These are phyloP conservation scores for Coemansia guatemalensis DNA, from an alignment of 192 early-diverging fungal genomes.

Conservation along the genomic window DNA sequence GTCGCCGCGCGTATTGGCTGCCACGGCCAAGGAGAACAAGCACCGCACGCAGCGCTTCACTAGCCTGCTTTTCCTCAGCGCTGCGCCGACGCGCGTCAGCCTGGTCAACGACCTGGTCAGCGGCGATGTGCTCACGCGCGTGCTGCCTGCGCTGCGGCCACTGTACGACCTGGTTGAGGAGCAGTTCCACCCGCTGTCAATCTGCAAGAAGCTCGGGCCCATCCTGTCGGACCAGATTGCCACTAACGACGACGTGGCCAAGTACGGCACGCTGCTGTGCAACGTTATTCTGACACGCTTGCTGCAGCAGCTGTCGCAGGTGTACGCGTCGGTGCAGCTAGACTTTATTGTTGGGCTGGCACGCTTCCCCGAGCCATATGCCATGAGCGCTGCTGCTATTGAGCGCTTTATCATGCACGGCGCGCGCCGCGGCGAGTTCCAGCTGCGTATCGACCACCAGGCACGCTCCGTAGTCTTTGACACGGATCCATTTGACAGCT, in stretches of 20 bases:
- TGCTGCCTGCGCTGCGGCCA: constrained; percentile 85
- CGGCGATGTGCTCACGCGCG: constrained; percentile 82
- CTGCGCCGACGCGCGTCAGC: constrained; percentile 82
- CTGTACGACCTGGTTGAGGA: constrained; percentile 97
- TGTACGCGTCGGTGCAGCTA: constrained; percentile 96
- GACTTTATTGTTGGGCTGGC: constrained; percentile 89
- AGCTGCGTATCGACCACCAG: constrained; percentile 93
- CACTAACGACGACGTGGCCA: constrained; percentile 72
- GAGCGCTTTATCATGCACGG: constrained; percentile 99
- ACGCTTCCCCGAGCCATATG: constrained; percentile 82
- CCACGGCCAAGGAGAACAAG: constrained; percentile 78
- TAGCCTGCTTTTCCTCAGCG: constrained; percentile 80
- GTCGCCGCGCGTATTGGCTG: constrained; percentile 67
- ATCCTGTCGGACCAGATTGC: constrained; percentile 69
- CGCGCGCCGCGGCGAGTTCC: constrained; percentile 92
- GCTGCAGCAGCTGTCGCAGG: constrained; percentile 96
- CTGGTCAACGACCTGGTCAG: constrained; percentile 88
- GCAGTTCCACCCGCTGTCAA: constrained; percentile 97
- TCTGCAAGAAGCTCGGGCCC: constrained; percentile 95
- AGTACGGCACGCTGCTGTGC: constrained; percentile 93
- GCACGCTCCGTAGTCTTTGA: constrained; percentile 90
- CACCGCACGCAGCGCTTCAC: constrained; percentile 77
- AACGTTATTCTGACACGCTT: constrained; percentile 96
- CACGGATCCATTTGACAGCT: constrained; percentile 82
- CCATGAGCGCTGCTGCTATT: constrained; percentile 81